Percentiles rank a stretch among this genome's conserved stretches.
Conservation (phyloP, 2,329 filamentous ascomycete genomes). For the Boeremia lycopersici region DNA sequence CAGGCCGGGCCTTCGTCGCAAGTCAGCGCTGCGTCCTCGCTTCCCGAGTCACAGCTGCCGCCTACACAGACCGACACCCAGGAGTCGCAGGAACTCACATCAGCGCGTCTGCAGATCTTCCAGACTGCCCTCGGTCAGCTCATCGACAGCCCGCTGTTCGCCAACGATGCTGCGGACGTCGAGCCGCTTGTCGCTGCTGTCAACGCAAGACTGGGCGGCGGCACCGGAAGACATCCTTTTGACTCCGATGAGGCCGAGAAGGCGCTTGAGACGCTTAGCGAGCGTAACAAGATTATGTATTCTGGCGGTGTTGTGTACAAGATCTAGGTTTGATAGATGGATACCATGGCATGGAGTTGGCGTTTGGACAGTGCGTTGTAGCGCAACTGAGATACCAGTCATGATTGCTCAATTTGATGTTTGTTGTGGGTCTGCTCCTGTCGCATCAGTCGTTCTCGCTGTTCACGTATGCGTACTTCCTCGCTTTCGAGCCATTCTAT, state of each 20-base stretch:
- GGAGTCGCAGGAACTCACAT: constrained; percentile 58
- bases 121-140: constrained; percentile 81
- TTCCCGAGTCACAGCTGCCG: constrained; percentile 74
- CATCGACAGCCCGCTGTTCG: constrained; percentile 81
- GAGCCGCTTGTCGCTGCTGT: constrained; percentile 77
- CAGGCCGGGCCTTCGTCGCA: constrained; percentile 58
- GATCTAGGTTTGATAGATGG: constrained; percentile 34
- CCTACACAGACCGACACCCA: constrained; percentile 56
- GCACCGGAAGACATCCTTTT: constrained; percentile 66
- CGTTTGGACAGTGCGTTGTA: neutral
- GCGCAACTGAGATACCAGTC: constrained; percentile 4
- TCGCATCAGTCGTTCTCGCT: neutral
- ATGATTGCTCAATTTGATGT: neutral
- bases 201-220: constrained; percentile 71
- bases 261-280: constrained; percentile 80
- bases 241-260: constrained; percentile 72
- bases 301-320: constrained; percentile 58
- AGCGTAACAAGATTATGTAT: constrained; percentile 85
- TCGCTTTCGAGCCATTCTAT: neutral
- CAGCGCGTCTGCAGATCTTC: constrained; percentile 74
- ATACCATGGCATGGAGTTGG: neutral
- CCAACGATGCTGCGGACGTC: constrained; percentile 80
- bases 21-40: constrained; percentile 78
- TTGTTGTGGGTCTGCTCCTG: neutral
- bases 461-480: neutral